Percentiles rank a stretch among this genome's conserved stretches.
These are phyloP conservation scores for Tympanopsis confertula DNA, from an alignment of 2,329 filamentous ascomycete species.

Conservation along the genomic window DNA sequence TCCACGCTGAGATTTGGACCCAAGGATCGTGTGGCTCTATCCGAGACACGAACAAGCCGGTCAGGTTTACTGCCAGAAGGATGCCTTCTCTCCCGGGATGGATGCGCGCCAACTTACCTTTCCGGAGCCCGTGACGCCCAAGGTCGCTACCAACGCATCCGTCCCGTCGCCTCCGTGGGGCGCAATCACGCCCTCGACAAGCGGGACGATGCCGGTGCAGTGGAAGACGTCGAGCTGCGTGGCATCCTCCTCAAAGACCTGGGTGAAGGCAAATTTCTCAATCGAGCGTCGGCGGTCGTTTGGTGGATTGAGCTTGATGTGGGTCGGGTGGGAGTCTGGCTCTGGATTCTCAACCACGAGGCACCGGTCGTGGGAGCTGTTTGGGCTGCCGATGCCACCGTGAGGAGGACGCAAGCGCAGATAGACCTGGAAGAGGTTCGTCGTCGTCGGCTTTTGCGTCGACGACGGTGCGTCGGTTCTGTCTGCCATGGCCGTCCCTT, in stretches of 20 bases:
- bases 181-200: constrained; percentile 74
- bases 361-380: constrained; percentile 52
- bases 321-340: constrained; percentile 37
- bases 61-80: neutral
- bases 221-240: constrained; percentile 80
- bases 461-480: neutral
- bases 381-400: constrained; percentile 17
- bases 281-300: constrained; percentile 78
- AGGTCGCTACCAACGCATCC: constrained; percentile 79
- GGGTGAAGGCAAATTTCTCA: constrained; percentile 89
- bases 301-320: constrained; percentile 72
- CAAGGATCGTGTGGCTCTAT: constrained; percentile 90
- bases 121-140: constrained; percentile 90
- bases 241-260: constrained; percentile 79
- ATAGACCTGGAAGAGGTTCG: constrained; percentile 78
- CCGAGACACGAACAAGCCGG: constrained; percentile 2
- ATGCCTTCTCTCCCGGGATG: too few species aligned
- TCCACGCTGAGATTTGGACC: constrained; percentile 74
- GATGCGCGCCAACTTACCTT: constrained; percentile 63
- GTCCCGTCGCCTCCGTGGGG: constrained; percentile 64
- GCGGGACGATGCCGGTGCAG: constrained; percentile 59
- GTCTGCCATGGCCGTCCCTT: neutral
- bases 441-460: constrained; percentile 2
- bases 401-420: constrained; percentile 67
- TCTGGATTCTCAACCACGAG: constrained; percentile 60